A percentile compares a stretch with the other conserved stretches of the same genome.
Conservation (phyloP, 208 protist species). For the Leishmania lainsoni region DNA sequence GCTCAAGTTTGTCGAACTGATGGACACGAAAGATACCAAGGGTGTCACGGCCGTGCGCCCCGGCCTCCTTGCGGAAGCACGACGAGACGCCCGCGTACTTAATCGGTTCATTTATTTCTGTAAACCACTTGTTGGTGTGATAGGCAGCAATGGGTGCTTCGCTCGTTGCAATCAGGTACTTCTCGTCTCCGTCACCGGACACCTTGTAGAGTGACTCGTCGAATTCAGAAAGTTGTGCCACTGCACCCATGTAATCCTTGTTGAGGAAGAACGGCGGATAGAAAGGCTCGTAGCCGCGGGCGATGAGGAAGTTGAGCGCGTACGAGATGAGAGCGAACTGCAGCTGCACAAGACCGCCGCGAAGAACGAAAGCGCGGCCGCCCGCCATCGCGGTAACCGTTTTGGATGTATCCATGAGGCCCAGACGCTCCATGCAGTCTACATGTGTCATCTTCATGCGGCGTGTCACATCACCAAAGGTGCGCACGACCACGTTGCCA, state of each 20-base stretch:
- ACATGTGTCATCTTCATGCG: constrained; percentile 89
- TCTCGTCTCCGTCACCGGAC: constrained; percentile 96
- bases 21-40: constrained; percentile 97
- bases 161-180: constrained; percentile 99
- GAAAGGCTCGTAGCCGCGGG: constrained; percentile 94
- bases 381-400: constrained; percentile 93
- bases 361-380: constrained; percentile 98
- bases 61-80: constrained; percentile 99
- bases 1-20: constrained; percentile 98
- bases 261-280: constrained; percentile 99
- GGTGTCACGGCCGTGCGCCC: constrained; percentile 95
- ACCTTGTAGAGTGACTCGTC: constrained; percentile 99
- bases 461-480: constrained; percentile 83
- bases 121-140: constrained; percentile 96
- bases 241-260: constrained; percentile 97
- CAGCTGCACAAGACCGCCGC: constrained; percentile 96
- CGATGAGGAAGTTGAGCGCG: constrained; percentile 95
- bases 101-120: constrained; percentile 90
- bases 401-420: constrained; percentile 83
- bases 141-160: constrained; percentile 99
- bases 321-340: constrained; percentile 99
- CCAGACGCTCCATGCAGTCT: constrained; percentile 93
- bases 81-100: constrained; percentile 98
- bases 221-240: constrained; percentile 99
- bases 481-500: constrained; percentile 88